A percentile compares a stretch with the other conserved stretches of the same genome.
These are phyloP conservation scores for Trichosporon sp. DNA, from an alignment of 1,284 basidiomycete genomes.

Conservation along the genomic window DNA sequence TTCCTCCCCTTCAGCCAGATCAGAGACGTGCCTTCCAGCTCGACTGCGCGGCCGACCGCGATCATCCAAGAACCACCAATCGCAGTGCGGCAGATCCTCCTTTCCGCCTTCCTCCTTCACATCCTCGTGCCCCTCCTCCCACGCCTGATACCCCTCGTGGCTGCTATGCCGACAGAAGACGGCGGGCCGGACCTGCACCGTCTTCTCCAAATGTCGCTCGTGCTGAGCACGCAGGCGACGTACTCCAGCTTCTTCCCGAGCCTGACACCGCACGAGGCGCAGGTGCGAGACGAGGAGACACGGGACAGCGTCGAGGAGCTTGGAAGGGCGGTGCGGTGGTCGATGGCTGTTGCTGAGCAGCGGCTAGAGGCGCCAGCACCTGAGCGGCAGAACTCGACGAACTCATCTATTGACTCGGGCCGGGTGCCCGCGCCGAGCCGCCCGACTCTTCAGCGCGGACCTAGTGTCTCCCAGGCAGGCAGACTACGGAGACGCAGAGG, in stretches of 20 bases:
- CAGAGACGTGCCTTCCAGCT: constrained; percentile 27
- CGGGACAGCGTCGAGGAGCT: constrained; percentile 35
- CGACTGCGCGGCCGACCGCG: constrained; percentile 6
- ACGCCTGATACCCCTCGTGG: constrained; percentile 32
- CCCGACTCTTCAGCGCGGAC: constrained; percentile 23
- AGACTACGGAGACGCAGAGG: constrained; percentile 26
- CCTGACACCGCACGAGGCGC: constrained; percentile 11
- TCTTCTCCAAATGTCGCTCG: constrained; percentile 45
- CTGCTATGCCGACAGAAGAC: constrained; percentile 8
- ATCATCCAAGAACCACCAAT: constrained; percentile 25
- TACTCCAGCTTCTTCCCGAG: constrained; percentile 38
- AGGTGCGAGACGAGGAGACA: constrained; percentile 32
- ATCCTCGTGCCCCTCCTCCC: constrained; percentile 46
- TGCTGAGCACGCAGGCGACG: constrained; percentile 45
- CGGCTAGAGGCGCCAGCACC: not conserved
- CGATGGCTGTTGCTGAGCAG: constrained; percentile 15
- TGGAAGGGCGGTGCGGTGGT: constrained; percentile 33
- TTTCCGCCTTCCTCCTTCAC: constrained; percentile 46
- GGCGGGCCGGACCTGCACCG: constrained; percentile 30
- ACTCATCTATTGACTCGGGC: not conserved
- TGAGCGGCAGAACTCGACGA: not conserved
- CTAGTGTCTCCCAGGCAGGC: constrained; percentile 26
- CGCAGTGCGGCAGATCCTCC: constrained; percentile 43
- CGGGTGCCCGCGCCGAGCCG: not conserved
- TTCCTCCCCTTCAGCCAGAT: constrained; percentile 50